These are phyloP conservation scores for Parafenestella ontariensis DNA, from an alignment of 2,329 filamentous ascomycete genomes.

Conservation along the genomic window DNA sequence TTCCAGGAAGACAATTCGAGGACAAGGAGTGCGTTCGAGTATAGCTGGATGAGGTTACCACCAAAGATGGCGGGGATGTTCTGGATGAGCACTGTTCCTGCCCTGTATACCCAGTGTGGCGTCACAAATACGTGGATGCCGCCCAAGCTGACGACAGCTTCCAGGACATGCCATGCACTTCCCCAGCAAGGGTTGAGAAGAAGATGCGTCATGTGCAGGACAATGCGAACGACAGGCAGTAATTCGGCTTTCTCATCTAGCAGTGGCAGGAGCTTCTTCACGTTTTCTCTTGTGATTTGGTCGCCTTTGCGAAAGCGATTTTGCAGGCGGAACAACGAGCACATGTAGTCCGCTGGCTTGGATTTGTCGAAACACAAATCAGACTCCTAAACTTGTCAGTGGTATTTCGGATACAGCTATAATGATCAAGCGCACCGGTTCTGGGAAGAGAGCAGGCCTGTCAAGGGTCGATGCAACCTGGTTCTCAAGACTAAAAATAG, in stretches of 20 bases:
- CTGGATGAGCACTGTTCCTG: conserved; percentile 41
- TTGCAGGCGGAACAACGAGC: conserved; percentile 45
- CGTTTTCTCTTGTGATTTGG: conserved; percentile 18
- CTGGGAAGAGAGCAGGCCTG: conserved; percentile 44
- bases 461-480: conserved; percentile 45
- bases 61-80: conserved; percentile 39
- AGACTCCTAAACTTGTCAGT: conserved; percentile 32
- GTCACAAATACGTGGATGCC: conserved; percentile 43
- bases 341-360: conserved; percentile 42
- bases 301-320: conserved; percentile 46
- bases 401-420: not conserved
- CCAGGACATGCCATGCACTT: conserved; percentile 39
- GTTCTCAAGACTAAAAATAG: conserved; percentile 47
- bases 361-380: conserved; percentile 35
- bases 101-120: conserved; percentile 47
- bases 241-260: conserved; percentile 36
- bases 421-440: conserved; percentile 31
- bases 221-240: conserved; percentile 35
- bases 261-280: conserved; percentile 33
- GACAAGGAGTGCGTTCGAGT: conserved; percentile 45
- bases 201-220: conserved; percentile 43
- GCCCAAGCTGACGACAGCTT: conserved; percentile 40
- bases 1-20: conserved; percentile 44
- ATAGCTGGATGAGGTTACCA: conserved; percentile 42
- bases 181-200: conserved; percentile 43